Percentiles rank a stretch among this genome's conserved stretches.
These are phyloP conservation scores for Passalora sequoiae DNA, from an alignment of 2,329 filamentous ascomycete species.

Conservation along the genomic window DNA sequence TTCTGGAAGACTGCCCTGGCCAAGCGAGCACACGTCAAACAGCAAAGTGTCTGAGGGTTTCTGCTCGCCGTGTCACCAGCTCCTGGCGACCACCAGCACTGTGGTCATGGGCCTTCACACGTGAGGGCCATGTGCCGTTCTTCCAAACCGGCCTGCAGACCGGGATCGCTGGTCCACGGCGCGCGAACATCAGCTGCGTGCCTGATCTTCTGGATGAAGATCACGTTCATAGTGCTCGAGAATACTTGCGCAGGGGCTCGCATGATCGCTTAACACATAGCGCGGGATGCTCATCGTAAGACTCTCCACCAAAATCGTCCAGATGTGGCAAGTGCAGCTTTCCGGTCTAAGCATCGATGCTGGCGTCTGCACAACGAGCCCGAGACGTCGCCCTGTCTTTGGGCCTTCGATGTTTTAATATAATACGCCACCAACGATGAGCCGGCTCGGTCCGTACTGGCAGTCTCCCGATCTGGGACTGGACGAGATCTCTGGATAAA, in stretches of 20 bases:
- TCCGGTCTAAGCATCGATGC: conserved; percentile 9
- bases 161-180: no score
- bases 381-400: conserved; percentile 15
- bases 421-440: conserved; percentile 13
- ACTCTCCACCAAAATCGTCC: conserved; percentile 4
- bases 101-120: conserved; percentile 12
- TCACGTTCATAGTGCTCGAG: conserved; percentile 4
- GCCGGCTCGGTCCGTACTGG: conserved; percentile 16
- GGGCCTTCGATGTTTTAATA: conserved; percentile 9
- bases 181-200: no score
- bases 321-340: conserved; percentile 18
- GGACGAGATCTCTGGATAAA: conserved; percentile 14
- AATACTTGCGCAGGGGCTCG: conserved; percentile 1
- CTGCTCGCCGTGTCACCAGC: conserved; percentile 16
- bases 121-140: conserved; percentile 19
- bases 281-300: conserved; percentile 3
- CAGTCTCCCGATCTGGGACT: conserved; percentile 16
- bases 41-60: conserved; percentile 20
- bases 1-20: conserved; percentile 7
- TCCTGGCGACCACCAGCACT: conserved; percentile 8
- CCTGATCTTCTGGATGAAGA: conserved; percentile 10
- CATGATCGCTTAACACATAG: not conserved
- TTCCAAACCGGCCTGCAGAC: not conserved
- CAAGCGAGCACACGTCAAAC: conserved; percentile 23
- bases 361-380: conserved; percentile 7